These are phyloP conservation scores for Hericium erinaceus DNA, from an alignment of 768 basidiomycete species.

Conservation along the genomic window DNA sequence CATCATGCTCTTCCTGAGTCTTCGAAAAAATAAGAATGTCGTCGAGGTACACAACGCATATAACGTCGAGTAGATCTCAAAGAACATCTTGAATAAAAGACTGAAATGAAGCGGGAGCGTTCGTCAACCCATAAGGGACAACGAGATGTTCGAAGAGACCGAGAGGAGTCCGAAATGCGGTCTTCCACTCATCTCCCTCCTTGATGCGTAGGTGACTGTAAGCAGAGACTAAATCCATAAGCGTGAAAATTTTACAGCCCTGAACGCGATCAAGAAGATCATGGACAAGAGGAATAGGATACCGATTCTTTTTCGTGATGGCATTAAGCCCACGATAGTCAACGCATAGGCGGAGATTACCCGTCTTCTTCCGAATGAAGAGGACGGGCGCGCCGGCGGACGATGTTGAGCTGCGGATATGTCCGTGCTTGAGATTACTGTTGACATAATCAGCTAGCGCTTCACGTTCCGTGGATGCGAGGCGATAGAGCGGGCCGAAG, in stretches of 20 bases:
- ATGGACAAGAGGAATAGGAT: constrained; percentile 24
- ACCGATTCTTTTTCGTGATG: constrained; percentile 26
- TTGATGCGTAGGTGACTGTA: constrained; percentile 25
- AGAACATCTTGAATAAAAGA: constrained; percentile 13
- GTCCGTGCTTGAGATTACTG: constrained; percentile 14
- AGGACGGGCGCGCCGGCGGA: constrained; percentile 19
- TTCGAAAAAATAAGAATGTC: constrained; percentile 8
- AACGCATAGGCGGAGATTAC: constrained; percentile 15
- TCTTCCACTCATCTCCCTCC: constrained; percentile 22
- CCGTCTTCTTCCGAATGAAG: constrained; percentile 24
- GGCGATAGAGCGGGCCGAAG: constrained; percentile 11
- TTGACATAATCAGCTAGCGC: constrained; percentile 15
- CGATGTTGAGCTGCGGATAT: constrained; percentile 15
- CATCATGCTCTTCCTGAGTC: constrained; percentile 11
- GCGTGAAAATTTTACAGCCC: constrained; percentile 19
- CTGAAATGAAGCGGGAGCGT: constrained; percentile 21
- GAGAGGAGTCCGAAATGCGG: constrained; percentile 18
- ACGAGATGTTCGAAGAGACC: constrained; percentile 11
- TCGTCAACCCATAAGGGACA: constrained; percentile 22
- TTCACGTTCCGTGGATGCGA: constrained; percentile 8
- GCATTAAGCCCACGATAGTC: constrained; percentile 24
- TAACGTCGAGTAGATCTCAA: neutral
- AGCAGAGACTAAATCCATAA: constrained; percentile 22
- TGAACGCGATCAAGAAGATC: constrained; percentile 18
- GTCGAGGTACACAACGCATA: neutral